Evolutionary conservation across 2,329 filamentous ascomycete genomes (phyloP).

Genomic region (Metarhizium guizhouense): DNA sequence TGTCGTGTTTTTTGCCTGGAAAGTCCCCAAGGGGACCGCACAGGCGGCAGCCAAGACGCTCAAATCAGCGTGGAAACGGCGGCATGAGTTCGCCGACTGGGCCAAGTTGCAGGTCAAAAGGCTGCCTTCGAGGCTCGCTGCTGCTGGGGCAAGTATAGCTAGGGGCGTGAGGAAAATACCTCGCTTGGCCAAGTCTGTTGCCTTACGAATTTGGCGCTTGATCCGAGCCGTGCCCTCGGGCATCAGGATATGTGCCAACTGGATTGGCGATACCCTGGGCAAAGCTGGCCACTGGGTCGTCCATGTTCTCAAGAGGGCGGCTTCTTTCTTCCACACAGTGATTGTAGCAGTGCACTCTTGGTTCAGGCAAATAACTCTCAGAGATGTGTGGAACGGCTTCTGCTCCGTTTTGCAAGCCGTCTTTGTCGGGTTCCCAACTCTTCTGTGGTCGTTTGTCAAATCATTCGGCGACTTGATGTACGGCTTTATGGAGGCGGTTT

Average conservation of each 20-base stretch:
- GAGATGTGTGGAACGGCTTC: conserved; percentile 30
- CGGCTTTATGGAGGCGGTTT: background rate
- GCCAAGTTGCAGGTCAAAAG: background rate
- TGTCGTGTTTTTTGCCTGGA: conserved; percentile 17
- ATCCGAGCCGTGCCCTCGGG: conserved; percentile 9
- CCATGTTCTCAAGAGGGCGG: conserved; percentile 15
- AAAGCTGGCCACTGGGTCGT: conserved; percentile 15
- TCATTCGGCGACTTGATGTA: background rate
- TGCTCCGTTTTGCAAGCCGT: conserved; percentile 18
- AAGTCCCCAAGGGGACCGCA: conserved; percentile 16
- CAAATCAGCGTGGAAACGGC: background rate
- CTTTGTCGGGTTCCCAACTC: conserved; percentile 11
- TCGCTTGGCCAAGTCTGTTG: background rate
- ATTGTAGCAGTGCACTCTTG: conserved; percentile 23
- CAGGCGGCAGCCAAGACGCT: conserved; percentile 1
- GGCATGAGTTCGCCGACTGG: background rate
- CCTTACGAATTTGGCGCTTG: background rate
- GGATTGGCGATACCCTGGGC: conserved; percentile 21
- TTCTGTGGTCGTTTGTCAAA: background rate
- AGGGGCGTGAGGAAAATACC: background rate
- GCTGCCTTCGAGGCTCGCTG: background rate
- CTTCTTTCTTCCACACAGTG: conserved; percentile 28
- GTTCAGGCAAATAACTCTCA: conserved; percentile 26
- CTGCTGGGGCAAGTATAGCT: background rate
- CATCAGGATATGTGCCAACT: conserved; percentile 15